Conservation (phyloP, 441 rosid species). For the Hura crepitans region DNA sequence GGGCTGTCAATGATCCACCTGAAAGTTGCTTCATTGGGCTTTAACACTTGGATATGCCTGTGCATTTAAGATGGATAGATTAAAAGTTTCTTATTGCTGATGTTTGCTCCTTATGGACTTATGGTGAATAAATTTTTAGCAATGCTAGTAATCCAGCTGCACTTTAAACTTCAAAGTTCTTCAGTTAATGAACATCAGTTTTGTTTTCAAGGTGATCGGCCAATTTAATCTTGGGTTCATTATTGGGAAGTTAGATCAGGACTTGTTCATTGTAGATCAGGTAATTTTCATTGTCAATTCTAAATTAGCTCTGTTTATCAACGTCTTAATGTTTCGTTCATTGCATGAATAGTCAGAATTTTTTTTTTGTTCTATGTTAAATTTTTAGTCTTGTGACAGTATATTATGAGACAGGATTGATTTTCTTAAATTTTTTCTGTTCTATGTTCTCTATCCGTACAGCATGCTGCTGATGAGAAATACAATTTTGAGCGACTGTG, state of each 20-base stretch:
- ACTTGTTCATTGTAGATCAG: constrained; percentile 97
- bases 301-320: constrained; percentile 17
- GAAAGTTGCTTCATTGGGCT: constrained; percentile 10
- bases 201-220: constrained; percentile 65
- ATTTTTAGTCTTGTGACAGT: constrained; percentile 11
- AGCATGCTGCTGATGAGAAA: constrained; percentile 99
- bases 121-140: not conserved
- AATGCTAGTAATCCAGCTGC: constrained; percentile 3
- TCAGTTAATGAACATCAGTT: constrained; percentile 18
- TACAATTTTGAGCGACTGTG: constrained; percentile 86
- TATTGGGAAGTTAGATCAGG: constrained; percentile 82
- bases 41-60: constrained; percentile 9
- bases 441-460: constrained; percentile 24
- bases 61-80: constrained; percentile 1
- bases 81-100: not conserved
- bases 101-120: not conserved
- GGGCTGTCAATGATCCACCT: not conserved
- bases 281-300: constrained; percentile 35
- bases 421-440: constrained; percentile 23
- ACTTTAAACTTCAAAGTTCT: not conserved
- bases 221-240: constrained; percentile 98
- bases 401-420: constrained; percentile 3
- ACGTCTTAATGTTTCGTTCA: constrained; percentile 15
- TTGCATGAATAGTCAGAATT: constrained; percentile 10
- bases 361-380: constrained; percentile 9